Evolutionary conservation across 352 stramenopile species (phyloP).

Genomic region (Pythium brassicae): DNA sequence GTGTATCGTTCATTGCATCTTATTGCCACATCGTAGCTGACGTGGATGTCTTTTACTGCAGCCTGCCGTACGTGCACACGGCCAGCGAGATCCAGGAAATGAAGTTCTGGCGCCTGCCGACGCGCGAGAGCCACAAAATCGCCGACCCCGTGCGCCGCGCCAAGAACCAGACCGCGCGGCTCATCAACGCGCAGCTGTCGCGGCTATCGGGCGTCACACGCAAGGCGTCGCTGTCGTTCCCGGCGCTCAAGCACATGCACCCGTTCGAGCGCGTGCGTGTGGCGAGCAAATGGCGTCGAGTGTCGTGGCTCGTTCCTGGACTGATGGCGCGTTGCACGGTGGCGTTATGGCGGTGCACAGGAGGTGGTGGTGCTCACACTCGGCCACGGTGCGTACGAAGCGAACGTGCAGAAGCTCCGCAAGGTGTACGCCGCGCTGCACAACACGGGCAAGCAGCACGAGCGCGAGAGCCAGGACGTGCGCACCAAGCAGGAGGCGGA

Average conservation of each 20-base stretch:
- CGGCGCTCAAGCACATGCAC: slow-evolving; percentile 70
- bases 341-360: slow-evolving; percentile 17
- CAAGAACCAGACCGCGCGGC: slow-evolving; percentile 75
- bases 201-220: slow-evolving; percentile 75
- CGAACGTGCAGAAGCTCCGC: slow-evolving; percentile 65
- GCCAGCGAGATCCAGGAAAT: slow-evolving; percentile 83
- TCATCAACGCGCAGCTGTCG: slow-evolving; percentile 75
- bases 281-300: slow-evolving; percentile 23
- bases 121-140: slow-evolving; percentile 79
- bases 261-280: slow-evolving; percentile 70
- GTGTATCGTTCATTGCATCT: background rate
- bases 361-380: slow-evolving; percentile 82
- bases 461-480: slow-evolving; percentile 58
- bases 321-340: background rate
- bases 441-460: slow-evolving; percentile 69
- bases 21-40: background rate
- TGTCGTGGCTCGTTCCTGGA: too few relatives aligned
- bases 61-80: slow-evolving; percentile 78
- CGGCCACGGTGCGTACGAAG: slow-evolving; percentile 66
- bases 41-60: slow-evolving; percentile 9
- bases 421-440: slow-evolving; percentile 76
- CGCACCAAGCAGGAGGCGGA: slow-evolving; percentile 78
- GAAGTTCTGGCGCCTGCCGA: slow-evolving; percentile 73
- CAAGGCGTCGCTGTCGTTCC: slow-evolving; percentile 68
- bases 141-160: slow-evolving; percentile 72